Conservation (phyloP, 1,284 basidiomycete species). For the Inonotus obliquus region DNA sequence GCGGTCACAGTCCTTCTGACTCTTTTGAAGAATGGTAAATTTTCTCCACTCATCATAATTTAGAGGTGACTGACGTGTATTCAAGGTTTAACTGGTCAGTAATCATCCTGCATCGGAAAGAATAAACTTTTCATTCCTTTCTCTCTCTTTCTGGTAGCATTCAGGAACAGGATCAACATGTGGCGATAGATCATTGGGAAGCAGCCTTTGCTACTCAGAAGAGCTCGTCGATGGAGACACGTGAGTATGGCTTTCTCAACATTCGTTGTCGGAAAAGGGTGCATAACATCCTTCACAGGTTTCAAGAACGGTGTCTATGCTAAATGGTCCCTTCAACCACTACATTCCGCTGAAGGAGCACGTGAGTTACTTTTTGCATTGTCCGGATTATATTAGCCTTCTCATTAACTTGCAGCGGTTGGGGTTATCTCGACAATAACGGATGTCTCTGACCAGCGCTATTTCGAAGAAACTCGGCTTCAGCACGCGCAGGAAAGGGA, state of each 20-base stretch:
- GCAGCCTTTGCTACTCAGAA: conserved; percentile 14
- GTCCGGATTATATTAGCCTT: too few relatives aligned
- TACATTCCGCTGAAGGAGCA: conserved; percentile 16
- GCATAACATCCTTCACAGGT: conserved; percentile 3
- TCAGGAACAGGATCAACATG: conserved; percentile 16
- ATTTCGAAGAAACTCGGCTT: conserved; percentile 24
- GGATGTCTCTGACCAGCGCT: conserved; percentile 26
- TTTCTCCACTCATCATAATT: background rate
- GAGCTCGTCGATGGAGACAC: conserved; percentile 21
- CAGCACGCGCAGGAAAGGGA: conserved; percentile 26
- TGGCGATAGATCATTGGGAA: conserved; percentile 19
- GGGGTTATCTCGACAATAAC: conserved; percentile 19
- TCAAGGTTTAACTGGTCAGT: conserved; percentile 12
- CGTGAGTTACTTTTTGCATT: conserved; percentile 13
- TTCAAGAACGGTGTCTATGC: conserved; percentile 23
- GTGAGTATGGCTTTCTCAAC: conserved; percentile 18
- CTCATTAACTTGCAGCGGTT: background rate
- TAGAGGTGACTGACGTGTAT: background rate
- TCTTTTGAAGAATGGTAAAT: conserved; percentile 18
- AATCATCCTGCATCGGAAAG: background rate
- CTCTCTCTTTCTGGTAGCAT: conserved; percentile 11
- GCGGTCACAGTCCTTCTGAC: conserved; percentile 16
- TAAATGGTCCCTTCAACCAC: conserved; percentile 22
- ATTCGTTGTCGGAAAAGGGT: background rate
- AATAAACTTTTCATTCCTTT: background rate